Percentiles rank a stretch among this genome's conserved stretches.
Evolutionary conservation across 352 stramenopile genomes (phyloP).

Genomic region (Phytophthora tubulina): DNA sequence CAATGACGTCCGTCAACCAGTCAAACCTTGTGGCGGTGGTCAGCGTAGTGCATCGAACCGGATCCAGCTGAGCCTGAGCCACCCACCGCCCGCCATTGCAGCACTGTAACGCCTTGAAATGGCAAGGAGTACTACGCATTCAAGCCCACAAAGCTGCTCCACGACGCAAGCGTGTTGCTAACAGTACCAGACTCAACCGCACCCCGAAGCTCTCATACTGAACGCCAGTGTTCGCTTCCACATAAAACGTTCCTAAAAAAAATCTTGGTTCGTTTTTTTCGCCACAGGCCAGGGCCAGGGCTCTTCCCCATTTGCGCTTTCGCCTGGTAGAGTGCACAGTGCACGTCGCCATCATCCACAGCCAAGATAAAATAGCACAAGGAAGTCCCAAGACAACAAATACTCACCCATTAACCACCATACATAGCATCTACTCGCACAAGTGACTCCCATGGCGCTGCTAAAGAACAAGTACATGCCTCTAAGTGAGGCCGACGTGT

Average conservation of each 20-base stretch:
- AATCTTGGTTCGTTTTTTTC: constrained; percentile 38
- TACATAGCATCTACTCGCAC: neutral
- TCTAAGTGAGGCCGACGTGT: constrained; percentile 85
- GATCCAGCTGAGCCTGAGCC: neutral
- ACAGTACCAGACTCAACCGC: constrained; percentile 19
- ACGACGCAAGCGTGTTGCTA: constrained; percentile 11
- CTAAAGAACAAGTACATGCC: constrained; percentile 90
- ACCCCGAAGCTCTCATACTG: constrained; percentile 16
- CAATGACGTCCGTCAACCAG: too few relatives aligned
- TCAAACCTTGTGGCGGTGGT: neutral
- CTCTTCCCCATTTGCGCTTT: constrained; percentile 40
- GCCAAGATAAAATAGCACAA: constrained; percentile 20
- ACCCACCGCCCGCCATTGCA: neutral
- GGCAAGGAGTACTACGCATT: neutral
- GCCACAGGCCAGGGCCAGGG: constrained; percentile 3
- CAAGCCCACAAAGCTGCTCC: neutral
- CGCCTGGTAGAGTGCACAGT: constrained; percentile 1
- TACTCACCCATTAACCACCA: neutral
- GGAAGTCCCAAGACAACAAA: neutral
- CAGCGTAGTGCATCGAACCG: constrained; percentile 14
- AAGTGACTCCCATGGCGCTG: constrained; percentile 40
- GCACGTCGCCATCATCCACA: neutral
- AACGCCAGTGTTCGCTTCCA: neutral
- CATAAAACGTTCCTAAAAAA: constrained; percentile 35
- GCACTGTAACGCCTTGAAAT: neutral